Evolutionary conservation across 192 early-diverging fungal species (phyloP), one percentile per base, ranked within the genome.

Genomic region (Podila epicladia): DNA sequence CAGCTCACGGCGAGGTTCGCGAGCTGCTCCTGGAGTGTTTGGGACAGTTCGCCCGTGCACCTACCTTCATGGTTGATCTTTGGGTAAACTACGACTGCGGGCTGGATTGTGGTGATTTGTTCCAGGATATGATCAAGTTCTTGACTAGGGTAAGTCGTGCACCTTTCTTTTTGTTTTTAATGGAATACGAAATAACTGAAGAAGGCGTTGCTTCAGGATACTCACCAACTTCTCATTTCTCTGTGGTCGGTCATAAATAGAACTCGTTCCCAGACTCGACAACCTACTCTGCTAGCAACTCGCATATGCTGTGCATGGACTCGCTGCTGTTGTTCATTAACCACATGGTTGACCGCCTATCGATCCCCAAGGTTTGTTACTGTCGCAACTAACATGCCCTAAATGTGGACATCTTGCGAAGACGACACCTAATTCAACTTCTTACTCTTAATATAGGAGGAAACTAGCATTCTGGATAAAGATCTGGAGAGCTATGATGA

Each of bases 41-140:
- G 20, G 73, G 89, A 2, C 93, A 94, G 69, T 89, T 95, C 67
- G 91, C 89, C 31, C 82, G 94, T 62, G 88, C 91, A 51, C 91
- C 94, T 19, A 88, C 89, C 2, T 92, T 97, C 60, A 87, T 95
- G 82, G 87, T 90, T 0, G 96, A 98, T 67, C 85, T 99, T 41
- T 99, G 96, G 92, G 89, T 96, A 63, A 95, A 97, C 82, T 98
- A 94, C 79, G 98, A 99, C 82, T 94, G 95, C 65, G 93, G 97
- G 69, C 65, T 94, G 71, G 85, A 91, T 45, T 89, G 91, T 51
- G 90, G 91, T 53, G 93, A 98, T 82, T 85, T 98, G 62, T 98
- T 94, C 89, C 95, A 97, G 72, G 94, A 95, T 26, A 71, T 95
- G 35, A 82, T 96, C 31, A 83, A 87, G 64, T 95, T 96, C 65